A percentile compares a stretch with the other conserved stretches of the same genome.
phyloP scores from a whole-genome alignment of 2,329 filamentous ascomycete species.

The Penicillium frequentans region DNA sequence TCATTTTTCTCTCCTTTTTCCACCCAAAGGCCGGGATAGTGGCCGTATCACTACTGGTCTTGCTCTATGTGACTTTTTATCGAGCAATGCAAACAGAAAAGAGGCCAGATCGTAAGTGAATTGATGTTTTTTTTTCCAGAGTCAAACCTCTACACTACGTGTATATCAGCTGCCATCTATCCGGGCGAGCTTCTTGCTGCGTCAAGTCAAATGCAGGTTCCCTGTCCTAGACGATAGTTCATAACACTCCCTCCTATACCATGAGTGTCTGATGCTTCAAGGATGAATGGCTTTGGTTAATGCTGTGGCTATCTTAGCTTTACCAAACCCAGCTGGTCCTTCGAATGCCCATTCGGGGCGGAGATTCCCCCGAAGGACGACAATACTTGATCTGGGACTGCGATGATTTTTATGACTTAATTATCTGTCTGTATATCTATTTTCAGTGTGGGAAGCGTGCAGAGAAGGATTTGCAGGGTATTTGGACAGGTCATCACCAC shows the following conservation, averaged over 20 bases:
- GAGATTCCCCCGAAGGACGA: background rate
- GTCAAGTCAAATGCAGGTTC: background rate
- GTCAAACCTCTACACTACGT: background rate
- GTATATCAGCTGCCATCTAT: background rate
- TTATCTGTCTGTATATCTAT: background rate
- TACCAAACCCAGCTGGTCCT: background rate
- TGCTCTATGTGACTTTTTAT: background rate
- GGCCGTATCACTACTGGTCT: background rate
- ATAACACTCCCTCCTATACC: background rate
- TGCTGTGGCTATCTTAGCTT: background rate
- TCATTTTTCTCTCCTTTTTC: background rate
- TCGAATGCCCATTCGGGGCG: background rate
- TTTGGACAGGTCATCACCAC: background rate
- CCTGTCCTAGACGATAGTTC: background rate
- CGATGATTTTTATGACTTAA: background rate
- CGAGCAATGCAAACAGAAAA: background rate
- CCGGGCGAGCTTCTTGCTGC: background rate
- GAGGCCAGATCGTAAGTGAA: background rate
- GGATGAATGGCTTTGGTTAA: background rate
- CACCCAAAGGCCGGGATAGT: background rate
- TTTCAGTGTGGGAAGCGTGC: background rate
- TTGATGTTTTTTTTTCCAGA: background rate
- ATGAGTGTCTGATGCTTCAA: background rate
- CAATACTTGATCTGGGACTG: background rate
- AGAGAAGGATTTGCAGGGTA: background rate